Percentiles rank a stretch among this genome's conserved stretches.
Evolutionary conservation across 169 alveolate genomes (phyloP).

Genomic region (Prorocentrum cordatum): DNA sequence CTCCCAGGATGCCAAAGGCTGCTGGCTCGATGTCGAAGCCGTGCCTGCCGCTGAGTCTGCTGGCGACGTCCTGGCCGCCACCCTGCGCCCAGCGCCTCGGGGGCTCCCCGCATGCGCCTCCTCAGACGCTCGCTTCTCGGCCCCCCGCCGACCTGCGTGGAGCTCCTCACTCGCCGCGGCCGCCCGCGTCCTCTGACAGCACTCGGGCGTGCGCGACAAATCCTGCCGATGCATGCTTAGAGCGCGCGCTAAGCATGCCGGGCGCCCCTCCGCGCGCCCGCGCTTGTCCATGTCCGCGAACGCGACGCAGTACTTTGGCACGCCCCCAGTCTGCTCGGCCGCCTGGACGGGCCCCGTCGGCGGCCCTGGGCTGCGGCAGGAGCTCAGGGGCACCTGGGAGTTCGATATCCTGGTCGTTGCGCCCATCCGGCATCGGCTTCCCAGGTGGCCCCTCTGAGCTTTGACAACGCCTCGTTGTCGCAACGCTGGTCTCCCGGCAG

Average conservation of each 20-base stretch:
- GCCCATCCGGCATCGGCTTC: neutral
- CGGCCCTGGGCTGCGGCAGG: neutral
- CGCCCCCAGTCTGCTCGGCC: neutral
- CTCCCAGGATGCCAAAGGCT: too few species aligned
- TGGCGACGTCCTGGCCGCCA: too few species aligned
- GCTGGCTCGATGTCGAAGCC: too few species aligned
- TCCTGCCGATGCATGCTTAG: too few species aligned
- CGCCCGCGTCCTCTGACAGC: too few species aligned
- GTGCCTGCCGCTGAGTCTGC: too few species aligned
- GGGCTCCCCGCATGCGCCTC: too few species aligned
- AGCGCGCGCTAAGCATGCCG: neutral
- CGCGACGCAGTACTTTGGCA: neutral
- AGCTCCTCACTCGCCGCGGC: too few species aligned
- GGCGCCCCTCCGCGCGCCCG: neutral
- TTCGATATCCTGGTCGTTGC: neutral
- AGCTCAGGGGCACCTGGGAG: neutral
- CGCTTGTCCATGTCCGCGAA: neutral
- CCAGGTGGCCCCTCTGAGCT: neutral
- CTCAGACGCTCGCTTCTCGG: too few species aligned
- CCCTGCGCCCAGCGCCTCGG: too few species aligned
- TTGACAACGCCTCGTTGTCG: neutral
- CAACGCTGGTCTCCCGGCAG: constrained; percentile 1
- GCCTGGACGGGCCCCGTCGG: neutral
- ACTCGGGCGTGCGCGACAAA: too few species aligned
- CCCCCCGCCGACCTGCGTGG: too few species aligned